phyloP scores from a whole-genome alignment of 2,329 filamentous ascomycete species.

The Hyphodiscus sp. region DNA sequence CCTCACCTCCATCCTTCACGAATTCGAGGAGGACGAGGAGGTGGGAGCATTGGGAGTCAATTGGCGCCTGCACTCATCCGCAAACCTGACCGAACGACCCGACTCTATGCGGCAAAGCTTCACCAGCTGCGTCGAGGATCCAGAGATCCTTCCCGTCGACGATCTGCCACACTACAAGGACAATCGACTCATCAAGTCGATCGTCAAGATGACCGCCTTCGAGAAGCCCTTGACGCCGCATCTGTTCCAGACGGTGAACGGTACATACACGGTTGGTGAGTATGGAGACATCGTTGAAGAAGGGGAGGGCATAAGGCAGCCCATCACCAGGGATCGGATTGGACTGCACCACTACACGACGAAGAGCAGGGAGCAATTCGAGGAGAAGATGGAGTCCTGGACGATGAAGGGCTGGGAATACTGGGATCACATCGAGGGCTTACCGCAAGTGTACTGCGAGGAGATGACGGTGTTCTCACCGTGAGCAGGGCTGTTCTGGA shows the following conservation, averaged over 20 bases:
- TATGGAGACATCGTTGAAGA: conserved; percentile 18
- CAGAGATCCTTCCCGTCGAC: conserved; percentile 10
- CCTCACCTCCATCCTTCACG: conserved; percentile 22
- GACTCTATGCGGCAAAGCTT: conserved; percentile 24
- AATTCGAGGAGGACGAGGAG: conserved; percentile 20
- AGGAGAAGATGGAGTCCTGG: conserved; percentile 24
- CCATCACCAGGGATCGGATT: conserved; percentile 27
- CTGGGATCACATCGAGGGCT: conserved; percentile 21
- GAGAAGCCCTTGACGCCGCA: conserved; percentile 19
- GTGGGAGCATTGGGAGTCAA: conserved; percentile 30
- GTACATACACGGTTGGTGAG: conserved; percentile 24
- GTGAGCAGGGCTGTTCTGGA: conserved; percentile 1
- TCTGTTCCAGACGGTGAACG: conserved; percentile 18
- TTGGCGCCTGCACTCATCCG: conserved; percentile 29
- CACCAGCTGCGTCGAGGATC: conserved; percentile 27
- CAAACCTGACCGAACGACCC: conserved; percentile 22
- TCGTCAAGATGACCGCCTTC: conserved; percentile 26
- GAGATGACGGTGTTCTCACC: conserved; percentile 24
- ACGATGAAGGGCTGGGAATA: conserved; percentile 18
- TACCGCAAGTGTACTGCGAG: conserved; percentile 18
- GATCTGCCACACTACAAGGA: conserved; percentile 7
- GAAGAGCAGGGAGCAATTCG: conserved; percentile 30
- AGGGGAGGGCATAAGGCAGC: conserved; percentile 19
- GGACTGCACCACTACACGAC: conserved; percentile 31
- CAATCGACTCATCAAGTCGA: conserved; percentile 30